Base-by-base conservation (phyloP, 495 filamentous ascomycete genomes). In the Ascodesmis nigricans region DNA sequence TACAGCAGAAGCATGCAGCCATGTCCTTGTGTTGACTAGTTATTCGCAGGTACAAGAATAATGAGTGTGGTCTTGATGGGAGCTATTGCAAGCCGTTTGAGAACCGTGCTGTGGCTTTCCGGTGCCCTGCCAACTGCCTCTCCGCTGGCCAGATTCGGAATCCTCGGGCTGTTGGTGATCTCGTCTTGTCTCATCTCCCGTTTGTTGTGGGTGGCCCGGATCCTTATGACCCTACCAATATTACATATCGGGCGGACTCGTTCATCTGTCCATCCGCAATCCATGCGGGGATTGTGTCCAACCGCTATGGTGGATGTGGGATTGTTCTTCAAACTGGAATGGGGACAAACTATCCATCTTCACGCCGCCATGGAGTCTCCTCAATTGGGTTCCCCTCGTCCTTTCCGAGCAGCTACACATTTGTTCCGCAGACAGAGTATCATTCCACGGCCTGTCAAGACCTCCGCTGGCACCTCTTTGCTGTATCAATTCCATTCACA, bases 241-340 rank as follows among this genome's bases (percentile, higher is more conserved):
- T 64, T 0, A 49, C 75, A 11, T 91, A 91, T 49, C 68, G 80
- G 1, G 74, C 73, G 1, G 80, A 91, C 47, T 84, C 78, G 13
- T 79, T 79, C 44, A 67, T 87, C 36, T 91, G 80, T 49, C 69
- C 71, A 29, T 59, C 78, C 7, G 79, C 79, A 4, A 74, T 91
- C 23, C 80, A 91, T 49, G 64, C 75, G 0, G 79, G 80, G 7
- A 45, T 78, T 26, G 65, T 82, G 33, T 66, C 66, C 9, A 64
- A 81, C 41, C 52, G 60, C 0, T 58, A 58, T 6, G 81, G 80
- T 14, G 81, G 80, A 2, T 91, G 80, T 42, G 80, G 78, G 30
- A 69, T 80, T 10, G 63, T 71, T 17, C 61, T 62, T 31, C 59
- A 81, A 10, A 55, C 73, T n/a, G 80, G 81, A 19, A 58, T 67